phyloP scores from a whole-genome alignment of 345 rosid genomes.

The Atalantia buxifolia region DNA sequence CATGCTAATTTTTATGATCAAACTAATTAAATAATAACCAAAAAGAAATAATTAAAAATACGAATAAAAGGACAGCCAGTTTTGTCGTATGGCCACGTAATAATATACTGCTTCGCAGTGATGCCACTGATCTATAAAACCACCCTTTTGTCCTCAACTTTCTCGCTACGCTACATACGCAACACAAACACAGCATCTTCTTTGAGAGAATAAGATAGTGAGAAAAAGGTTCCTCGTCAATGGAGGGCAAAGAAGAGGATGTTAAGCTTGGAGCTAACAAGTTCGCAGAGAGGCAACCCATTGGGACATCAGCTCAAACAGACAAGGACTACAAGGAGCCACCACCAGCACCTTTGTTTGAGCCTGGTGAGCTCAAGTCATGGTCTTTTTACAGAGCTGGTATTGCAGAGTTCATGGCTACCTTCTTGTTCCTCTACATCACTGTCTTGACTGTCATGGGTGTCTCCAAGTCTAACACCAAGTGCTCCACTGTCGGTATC shows the following conservation, averaged over 20 bases:
- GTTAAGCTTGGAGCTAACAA: slow-evolving; percentile 66
- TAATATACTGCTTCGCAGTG: neutral
- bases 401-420: slow-evolving; percentile 62
- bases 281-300: slow-evolving; percentile 64
- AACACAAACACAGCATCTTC: neutral
- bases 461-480: slow-evolving; percentile 33
- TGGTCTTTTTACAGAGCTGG: slow-evolving; percentile 81
- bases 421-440: slow-evolving; percentile 65
- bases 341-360: slow-evolving; percentile 60
- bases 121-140: slow-evolving; percentile 27
- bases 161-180: neutral
- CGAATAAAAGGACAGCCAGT: neutral
- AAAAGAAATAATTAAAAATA: neutral
- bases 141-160: neutral
- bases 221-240: slow-evolving; percentile 7
- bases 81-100: slow-evolving; percentile 1
- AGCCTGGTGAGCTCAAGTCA: slow-evolving; percentile 61
- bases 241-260: slow-evolving; percentile 76
- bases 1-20: neutral
- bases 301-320: slow-evolving; percentile 58
- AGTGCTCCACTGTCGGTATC: slow-evolving; percentile 53
- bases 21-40: neutral
- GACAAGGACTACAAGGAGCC: slow-evolving; percentile 56
- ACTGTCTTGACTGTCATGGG: slow-evolving; percentile 72
- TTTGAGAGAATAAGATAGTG: neutral